phyloP scores from a whole-genome alignment of 176 grass and related monocot species.

The Aegilops sharonensis region DNA sequence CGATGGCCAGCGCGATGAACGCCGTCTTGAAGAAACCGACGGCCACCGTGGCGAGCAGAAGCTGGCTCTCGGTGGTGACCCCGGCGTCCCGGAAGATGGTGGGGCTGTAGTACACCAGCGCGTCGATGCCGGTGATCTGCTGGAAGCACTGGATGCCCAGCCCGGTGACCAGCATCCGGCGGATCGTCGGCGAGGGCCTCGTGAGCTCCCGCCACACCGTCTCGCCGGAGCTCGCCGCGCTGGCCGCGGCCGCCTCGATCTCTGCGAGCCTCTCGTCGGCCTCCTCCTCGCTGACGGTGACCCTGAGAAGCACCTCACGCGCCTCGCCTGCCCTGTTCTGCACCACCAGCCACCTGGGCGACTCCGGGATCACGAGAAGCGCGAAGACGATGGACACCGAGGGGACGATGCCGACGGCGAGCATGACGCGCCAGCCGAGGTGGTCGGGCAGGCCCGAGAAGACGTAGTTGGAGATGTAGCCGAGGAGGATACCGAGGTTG shows the following conservation, averaged over 20 bases:
- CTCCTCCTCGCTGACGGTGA: conserved; percentile 54
- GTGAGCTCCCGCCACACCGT: conserved; percentile 65
- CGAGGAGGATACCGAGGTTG: conserved; percentile 72
- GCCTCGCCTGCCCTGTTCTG: conserved; percentile 36
- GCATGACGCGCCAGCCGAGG: conserved; percentile 61
- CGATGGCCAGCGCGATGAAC: conserved; percentile 65
- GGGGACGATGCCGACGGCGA: conserved; percentile 60
- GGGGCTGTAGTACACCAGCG: conserved; percentile 70
- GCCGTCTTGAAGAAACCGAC: conserved; percentile 59
- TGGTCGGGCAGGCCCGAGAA: conserved; percentile 58
- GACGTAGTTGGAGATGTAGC: conserved; percentile 63
- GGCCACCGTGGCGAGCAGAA: conserved; percentile 61
- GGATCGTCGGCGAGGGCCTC: conserved; percentile 51
- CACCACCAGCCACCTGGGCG: conserved; percentile 75
- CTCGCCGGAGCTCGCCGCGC: background rate
- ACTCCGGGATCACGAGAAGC: conserved; percentile 68
- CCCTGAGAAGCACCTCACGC: conserved; percentile 49
- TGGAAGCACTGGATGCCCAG: conserved; percentile 68
- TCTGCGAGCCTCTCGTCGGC: conserved; percentile 50
- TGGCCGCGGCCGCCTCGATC: conserved; percentile 64
- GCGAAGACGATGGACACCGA: conserved; percentile 62
- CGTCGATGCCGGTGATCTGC: conserved; percentile 69
- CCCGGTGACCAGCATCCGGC: conserved; percentile 57
- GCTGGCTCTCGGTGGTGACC: conserved; percentile 59
- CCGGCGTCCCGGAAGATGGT: conserved; percentile 57